A percentile compares a stretch with the other conserved stretches of the same genome.
Conservation (phyloP, 1,284 basidiomycete genomes). For the Cryptococcus depauperatus region DNA sequence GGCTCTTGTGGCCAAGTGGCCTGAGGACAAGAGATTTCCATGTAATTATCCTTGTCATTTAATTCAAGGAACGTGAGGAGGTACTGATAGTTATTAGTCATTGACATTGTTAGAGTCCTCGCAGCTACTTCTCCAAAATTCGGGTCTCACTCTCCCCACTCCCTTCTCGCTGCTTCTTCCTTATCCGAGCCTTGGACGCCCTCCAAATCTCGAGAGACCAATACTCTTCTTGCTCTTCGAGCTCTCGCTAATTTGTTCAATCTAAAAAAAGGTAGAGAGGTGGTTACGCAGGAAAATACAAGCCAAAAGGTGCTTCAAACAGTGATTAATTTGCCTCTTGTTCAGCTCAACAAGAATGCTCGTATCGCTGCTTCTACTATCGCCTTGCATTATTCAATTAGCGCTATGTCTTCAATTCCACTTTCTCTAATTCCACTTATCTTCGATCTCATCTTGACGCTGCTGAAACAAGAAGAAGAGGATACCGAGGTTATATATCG, state of each 20-base stretch:
- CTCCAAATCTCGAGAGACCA: slow-evolving; percentile 69
- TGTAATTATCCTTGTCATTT: slow-evolving; percentile 47
- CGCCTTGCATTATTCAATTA: slow-evolving; percentile 34
- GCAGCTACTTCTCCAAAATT: slow-evolving; percentile 56
- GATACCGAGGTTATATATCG: slow-evolving; percentile 84
- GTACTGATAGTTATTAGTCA: slow-evolving; percentile 51
- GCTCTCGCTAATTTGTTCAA: slow-evolving; percentile 69
- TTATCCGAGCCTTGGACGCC: slow-evolving; percentile 53
- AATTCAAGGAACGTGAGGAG: too few species aligned
- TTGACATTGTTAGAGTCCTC: slow-evolving; percentile 76
- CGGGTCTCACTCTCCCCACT: slow-evolving; percentile 49
- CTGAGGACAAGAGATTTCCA: slow-evolving; percentile 70
- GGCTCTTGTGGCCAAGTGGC: slow-evolving; percentile 69
- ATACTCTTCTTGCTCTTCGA: slow-evolving; percentile 73
- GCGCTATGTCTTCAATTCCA: slow-evolving; percentile 1
- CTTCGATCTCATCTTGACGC: slow-evolving; percentile 44
- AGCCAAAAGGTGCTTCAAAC: slow-evolving; percentile 48
- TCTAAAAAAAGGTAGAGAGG: slow-evolving; percentile 47
- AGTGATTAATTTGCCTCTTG: slow-evolving; percentile 45
- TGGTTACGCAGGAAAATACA: slow-evolving; percentile 51
- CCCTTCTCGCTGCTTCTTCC: slow-evolving; percentile 32
- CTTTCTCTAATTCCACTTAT: neutral
- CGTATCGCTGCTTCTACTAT: slow-evolving; percentile 36
- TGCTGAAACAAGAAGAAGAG: slow-evolving; percentile 57
- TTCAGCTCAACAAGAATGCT: slow-evolving; percentile 24